These are phyloP conservation scores for Corymbia maculata DNA, from an alignment of 345 rosid species.

Conservation along the genomic window DNA sequence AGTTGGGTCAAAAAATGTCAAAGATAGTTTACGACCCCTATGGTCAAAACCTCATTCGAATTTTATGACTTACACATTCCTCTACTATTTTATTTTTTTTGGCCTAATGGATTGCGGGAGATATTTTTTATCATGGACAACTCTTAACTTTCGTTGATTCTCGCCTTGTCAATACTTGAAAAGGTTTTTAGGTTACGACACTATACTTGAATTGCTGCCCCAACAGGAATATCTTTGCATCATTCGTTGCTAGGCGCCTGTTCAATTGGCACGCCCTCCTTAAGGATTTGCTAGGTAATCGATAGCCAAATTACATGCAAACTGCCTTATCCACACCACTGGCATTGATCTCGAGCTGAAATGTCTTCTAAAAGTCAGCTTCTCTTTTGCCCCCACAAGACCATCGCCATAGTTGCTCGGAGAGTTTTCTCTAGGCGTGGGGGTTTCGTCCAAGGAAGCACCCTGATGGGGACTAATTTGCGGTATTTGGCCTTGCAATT, in stretches of 20 bases:
- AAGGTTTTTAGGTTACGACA: too few relatives aligned
- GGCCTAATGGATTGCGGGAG: background rate
- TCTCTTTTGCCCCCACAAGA: background rate
- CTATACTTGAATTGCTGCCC: background rate
- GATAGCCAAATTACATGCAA: background rate
- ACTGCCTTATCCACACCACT: background rate
- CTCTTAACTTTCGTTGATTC: too few relatives aligned
- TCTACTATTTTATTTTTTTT: background rate
- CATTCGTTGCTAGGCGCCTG: background rate
- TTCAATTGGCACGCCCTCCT: background rate
- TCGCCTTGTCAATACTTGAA: background rate
- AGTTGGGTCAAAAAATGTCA: background rate
- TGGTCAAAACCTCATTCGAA: background rate
- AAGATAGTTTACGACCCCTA: background rate
- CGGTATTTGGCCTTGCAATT: background rate
- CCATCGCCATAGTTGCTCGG: background rate
- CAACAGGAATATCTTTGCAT: background rate
- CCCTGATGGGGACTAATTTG: background rate
- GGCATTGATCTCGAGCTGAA: background rate
- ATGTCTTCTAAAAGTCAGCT: accelerated
- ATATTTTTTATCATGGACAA: background rate
- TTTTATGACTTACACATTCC: background rate
- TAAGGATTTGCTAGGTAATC: background rate
- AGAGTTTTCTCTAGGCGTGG: background rate
- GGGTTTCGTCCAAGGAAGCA: background rate